Evolutionary conservation across 257 asterid genomes (phyloP), one percentile per base, ranked within the genome.

Genomic region (Pogostemon cablin): DNA sequence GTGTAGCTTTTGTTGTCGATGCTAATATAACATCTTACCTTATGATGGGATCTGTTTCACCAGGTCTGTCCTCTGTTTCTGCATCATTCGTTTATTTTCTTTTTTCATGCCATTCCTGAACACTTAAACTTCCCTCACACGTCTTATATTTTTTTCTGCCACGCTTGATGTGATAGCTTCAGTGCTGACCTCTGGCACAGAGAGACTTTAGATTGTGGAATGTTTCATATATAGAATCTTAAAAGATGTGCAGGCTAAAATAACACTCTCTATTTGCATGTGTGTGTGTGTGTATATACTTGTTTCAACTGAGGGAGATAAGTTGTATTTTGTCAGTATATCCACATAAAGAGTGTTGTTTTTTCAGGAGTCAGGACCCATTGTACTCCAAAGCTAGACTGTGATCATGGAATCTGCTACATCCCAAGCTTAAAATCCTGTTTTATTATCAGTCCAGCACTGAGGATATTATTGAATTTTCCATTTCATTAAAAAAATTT

Each of bases 21-120:
- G 98, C 99, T 68, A 95, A 95, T 82, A 95, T 95, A 74, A 95
- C 99, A 40, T 91, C 98, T 70, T 95, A 95, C 82, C 97, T 95
- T 72, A 95, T 95, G 99, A 95, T 95, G 99, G 99, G 99, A 81
- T 95, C 99, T 84, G 99, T 95, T 81, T 95, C 99, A 81, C 99
- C 98, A 88, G 99, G 98, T 91, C 62, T 72, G 77, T 75, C 78
- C 52, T 65, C 44, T 80, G 25, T 46, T 70, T 62, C 42, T 47
- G 42, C 60, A n/a, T 71, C 39, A 38, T 68, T 9, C 44, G 32
- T 25, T 25, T 68, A 49, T 54, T 57, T 48, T 60, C 49, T 55
- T 62, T 58, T 55, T 62, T 42, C 58, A 44, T 48, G 58, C 40
- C 39, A 40, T 58, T 52, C 70, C 41, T 64, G 34, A 56, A 49